Percentiles rank a stretch among this genome's conserved stretches.
Evolutionary conservation across 768 basidiomycete genomes (phyloP).

Genomic region (Mycena vulgaris): DNA sequence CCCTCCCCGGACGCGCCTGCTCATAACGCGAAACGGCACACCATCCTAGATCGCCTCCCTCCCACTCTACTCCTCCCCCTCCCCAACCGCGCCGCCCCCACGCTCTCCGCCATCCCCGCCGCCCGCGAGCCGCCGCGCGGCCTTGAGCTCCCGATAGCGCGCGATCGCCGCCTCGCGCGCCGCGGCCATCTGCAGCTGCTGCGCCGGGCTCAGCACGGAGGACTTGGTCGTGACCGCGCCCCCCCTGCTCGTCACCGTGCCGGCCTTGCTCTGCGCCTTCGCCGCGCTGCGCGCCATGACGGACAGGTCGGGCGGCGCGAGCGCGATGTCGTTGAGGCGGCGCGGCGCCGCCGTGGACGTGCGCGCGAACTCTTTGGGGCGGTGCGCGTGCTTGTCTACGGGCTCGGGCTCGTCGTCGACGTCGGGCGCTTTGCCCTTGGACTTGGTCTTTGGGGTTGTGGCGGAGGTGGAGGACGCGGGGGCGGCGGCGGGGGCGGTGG

Average conservation of each 20-base stretch:
- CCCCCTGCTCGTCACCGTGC: conserved; percentile 35
- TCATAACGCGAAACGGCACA: too few relatives aligned
- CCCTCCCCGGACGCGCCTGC: too few relatives aligned
- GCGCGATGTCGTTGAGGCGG: conserved; percentile 80
- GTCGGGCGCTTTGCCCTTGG: conserved; percentile 36
- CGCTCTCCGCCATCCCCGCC: not conserved
- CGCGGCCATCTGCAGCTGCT: conserved; percentile 82
- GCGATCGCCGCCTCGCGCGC: conserved; percentile 80
- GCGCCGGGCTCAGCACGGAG: conserved; percentile 77
- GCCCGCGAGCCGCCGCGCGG: not conserved
- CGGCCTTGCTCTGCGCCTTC: conserved; percentile 24
- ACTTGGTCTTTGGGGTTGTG: not conserved
- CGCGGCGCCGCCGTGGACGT: conserved; percentile 59
- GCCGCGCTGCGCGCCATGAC: conserved; percentile 65
- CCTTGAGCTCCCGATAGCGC: conserved; percentile 40
- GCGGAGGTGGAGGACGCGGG: not conserved
- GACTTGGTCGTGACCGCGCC: conserved; percentile 35
- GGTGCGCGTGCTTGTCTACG: conserved; percentile 35
- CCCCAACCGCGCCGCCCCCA: not conserved
- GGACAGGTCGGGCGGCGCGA: conserved; percentile 76
- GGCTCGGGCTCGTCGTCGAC: conserved; percentile 34
- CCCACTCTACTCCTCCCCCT: too few relatives aligned
- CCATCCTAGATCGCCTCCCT: too few relatives aligned
- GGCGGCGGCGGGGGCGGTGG: too few relatives aligned
- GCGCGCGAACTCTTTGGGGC: conserved; percentile 45